Evolutionary conservation across 345 rosid genomes (phyloP).

Genomic region (Theobroma cacao): DNA sequence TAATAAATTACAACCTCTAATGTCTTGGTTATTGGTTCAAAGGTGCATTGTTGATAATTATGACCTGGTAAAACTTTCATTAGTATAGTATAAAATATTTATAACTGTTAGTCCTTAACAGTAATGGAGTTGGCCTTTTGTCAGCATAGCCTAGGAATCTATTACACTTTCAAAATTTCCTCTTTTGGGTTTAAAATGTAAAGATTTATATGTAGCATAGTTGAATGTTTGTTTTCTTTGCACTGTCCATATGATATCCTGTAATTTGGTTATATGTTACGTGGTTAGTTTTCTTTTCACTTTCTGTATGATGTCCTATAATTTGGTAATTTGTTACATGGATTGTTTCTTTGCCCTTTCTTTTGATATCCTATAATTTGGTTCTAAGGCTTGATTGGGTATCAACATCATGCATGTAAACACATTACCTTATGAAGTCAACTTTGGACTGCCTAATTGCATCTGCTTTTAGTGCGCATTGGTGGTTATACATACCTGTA

Average conservation of each 20-base stretch:
- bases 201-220: background rate
- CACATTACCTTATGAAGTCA: background rate
- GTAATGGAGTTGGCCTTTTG: background rate
- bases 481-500: background rate
- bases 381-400: conserved; percentile 4
- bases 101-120: background rate
- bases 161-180: background rate
- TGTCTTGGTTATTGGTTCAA: background rate
- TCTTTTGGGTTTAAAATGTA: background rate
- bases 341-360: background rate
- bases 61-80: background rate
- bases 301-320: background rate
- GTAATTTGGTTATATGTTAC: background rate
- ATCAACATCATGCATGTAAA: background rate
- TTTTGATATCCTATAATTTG: background rate
- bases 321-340: background rate
- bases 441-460: background rate
- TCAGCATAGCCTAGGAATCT: background rate
- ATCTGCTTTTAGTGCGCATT: background rate
- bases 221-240: background rate
- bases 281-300: background rate
- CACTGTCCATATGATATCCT: background rate
- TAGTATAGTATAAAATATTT: background rate
- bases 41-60: background rate
- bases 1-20: background rate